Conservation (phyloP, 2,329 filamentous ascomycete genomes). For the Penicillium polonicum region DNA sequence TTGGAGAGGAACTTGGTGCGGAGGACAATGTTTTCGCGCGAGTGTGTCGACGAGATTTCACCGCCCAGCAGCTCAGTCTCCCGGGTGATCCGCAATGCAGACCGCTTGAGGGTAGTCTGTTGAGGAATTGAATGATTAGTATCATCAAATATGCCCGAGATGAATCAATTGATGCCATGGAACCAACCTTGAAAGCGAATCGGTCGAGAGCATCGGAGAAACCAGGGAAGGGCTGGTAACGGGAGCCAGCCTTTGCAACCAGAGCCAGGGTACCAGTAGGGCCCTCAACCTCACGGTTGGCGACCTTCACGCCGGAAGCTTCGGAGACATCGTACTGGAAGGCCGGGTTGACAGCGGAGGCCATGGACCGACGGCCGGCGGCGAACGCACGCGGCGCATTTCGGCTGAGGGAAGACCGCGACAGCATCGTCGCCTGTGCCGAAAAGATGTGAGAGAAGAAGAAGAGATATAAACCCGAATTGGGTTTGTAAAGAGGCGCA, state of each 20-base stretch:
- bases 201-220: conserved; percentile 86
- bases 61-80: conserved; percentile 94
- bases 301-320: conserved; percentile 85
- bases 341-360: conserved; percentile 66
- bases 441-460: conserved; percentile 43
- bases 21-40: conserved; percentile 87
- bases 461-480: conserved; percentile 35
- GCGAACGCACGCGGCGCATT: conserved; percentile 63
- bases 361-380: conserved; percentile 60
- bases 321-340: conserved; percentile 87
- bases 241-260: conserved; percentile 89
- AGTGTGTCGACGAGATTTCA: conserved; percentile 82
- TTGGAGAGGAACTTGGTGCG: conserved; percentile 93
- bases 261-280: conserved; percentile 88
- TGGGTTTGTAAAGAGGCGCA: conserved; percentile 33
- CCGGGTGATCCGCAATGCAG: conserved; percentile 86
- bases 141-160: neutral
- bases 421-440: conserved; percentile 64
- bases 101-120: conserved; percentile 82
- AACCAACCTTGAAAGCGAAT: conserved; percentile 91
- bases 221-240: conserved; percentile 87
- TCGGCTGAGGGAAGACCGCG: conserved; percentile 64
- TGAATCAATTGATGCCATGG: conserved; percentile 24
- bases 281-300: conserved; percentile 82
- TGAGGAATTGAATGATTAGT: conserved; percentile 25